Percentiles rank a stretch among this genome's conserved stretches.
These are phyloP conservation scores for Craspedostauros australis DNA, from an alignment of 108 stramenopile species.

Conservation along the genomic window DNA sequence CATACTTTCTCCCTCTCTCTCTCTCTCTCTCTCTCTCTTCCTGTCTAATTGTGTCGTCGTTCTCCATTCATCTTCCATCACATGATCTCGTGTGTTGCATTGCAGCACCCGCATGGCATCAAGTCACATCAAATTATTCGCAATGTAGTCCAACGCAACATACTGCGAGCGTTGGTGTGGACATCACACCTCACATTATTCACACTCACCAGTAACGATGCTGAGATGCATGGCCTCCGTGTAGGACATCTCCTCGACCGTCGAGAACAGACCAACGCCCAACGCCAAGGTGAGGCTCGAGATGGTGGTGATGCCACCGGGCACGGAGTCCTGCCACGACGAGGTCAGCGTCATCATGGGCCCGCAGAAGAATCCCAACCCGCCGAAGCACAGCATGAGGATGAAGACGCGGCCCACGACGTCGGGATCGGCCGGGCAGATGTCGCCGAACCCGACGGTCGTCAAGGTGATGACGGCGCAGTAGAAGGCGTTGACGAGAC, in stretches of 20 bases:
- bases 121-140: no score
- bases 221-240: conserved; percentile 41
- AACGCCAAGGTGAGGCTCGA: conserved; percentile 22
- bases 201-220: conserved; percentile 30
- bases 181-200: background rate
- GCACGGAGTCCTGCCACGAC: conserved; percentile 35
- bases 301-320: conserved; percentile 28
- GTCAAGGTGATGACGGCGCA: conserved; percentile 48
- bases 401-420: conserved; percentile 33
- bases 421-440: conserved; percentile 36
- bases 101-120: no score
- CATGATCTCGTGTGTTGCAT: no score
- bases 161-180: background rate
- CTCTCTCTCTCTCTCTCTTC: no score
- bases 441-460: conserved; percentile 58
- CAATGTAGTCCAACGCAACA: background rate
- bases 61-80: no score
- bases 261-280: conserved; percentile 26
- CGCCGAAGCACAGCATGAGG: conserved; percentile 28
- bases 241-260: conserved; percentile 26
- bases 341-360: conserved; percentile 42
- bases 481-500: conserved; percentile 33
- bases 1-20: no score
- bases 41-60: no score
- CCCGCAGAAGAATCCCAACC: conserved; percentile 54